These are phyloP conservation scores for Ceratocystis cacaofunesta DNA, from an alignment of 2,329 filamentous ascomycete species.

Conservation along the genomic window DNA sequence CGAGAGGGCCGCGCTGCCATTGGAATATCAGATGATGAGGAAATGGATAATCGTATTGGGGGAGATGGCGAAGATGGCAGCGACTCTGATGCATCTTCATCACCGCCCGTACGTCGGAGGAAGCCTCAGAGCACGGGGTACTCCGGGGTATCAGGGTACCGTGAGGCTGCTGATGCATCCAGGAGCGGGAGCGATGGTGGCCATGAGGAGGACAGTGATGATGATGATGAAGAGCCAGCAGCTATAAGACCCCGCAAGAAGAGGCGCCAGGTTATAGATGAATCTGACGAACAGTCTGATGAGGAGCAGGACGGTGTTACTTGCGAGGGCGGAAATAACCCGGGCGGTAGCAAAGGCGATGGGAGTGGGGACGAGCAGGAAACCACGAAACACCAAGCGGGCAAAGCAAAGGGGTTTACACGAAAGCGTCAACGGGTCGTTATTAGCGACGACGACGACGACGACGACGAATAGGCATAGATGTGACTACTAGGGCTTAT, in stretches of 20 bases:
- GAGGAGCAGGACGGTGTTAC: not conserved
- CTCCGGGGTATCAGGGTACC: not conserved
- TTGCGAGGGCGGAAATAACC: not conserved
- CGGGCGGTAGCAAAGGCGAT: not conserved
- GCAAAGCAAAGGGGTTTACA: not conserved
- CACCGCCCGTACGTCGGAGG: not conserved
- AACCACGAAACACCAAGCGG: not conserved
- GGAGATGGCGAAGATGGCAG: not conserved
- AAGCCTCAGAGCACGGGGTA: not conserved
- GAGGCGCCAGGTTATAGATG: not conserved
- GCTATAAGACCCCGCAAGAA: not conserved
- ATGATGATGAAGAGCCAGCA: not conserved
- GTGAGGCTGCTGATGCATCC: not conserved
- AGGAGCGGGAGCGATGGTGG: not conserved
- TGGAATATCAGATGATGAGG: conserved; percentile 1
- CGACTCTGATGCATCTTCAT: not conserved
- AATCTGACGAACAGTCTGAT: not conserved
- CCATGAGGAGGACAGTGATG: not conserved
- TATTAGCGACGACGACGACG: conserved; percentile 5
- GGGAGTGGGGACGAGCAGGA: not conserved
- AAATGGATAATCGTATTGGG: not conserved
- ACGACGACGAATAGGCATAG: not conserved
- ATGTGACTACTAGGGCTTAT: not conserved
- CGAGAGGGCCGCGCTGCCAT: not conserved
- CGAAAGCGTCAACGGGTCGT: conserved; percentile 1